Evolutionary conservation across 495 filamentous ascomycete species (phyloP).

Genomic region (Podospora pseudocomata): DNA sequence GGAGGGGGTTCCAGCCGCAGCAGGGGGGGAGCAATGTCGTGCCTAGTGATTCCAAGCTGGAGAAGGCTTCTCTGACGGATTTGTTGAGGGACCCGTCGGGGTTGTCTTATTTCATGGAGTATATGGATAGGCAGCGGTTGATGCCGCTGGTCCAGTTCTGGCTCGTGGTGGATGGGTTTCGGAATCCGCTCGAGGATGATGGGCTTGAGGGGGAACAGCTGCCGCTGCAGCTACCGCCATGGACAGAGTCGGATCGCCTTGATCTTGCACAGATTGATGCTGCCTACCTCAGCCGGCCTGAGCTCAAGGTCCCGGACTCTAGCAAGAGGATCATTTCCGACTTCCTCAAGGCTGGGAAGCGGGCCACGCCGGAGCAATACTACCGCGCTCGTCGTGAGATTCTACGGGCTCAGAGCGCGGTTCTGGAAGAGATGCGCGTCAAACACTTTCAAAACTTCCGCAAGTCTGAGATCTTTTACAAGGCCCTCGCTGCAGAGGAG

Average conservation of each 20-base stretch:
- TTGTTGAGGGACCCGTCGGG: conserved; percentile 83
- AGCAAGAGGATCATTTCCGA: conserved; percentile 64
- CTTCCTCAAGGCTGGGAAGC: conserved; percentile 72
- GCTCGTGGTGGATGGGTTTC: conserved; percentile 95
- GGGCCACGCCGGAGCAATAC: conserved; percentile 77
- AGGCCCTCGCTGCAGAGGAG: conserved; percentile 88
- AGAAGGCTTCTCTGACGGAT: conserved; percentile 72
- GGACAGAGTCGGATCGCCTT: conserved; percentile 79
- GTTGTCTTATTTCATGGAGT: conserved; percentile 98
- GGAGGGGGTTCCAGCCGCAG: conserved; percentile 32
- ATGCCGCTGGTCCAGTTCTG: conserved; percentile 96
- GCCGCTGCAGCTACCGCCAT: conserved; percentile 59
- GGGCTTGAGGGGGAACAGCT: conserved; percentile 61
- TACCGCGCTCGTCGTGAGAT: conserved; percentile 77
- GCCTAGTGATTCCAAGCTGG: conserved; percentile 53
- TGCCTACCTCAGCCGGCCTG: conserved; percentile 75
- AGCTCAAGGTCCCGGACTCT: conserved; percentile 69
- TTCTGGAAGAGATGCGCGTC: conserved; percentile 77
- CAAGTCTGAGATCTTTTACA: conserved; percentile 89
- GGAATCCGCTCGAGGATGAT: conserved; percentile 94
- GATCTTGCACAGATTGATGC: conserved; percentile 89
- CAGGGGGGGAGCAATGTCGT: conserved; percentile 23
- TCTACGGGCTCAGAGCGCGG: conserved; percentile 73
- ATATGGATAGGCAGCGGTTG: conserved; percentile 87
- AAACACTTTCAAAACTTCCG: conserved; percentile 82